These are phyloP conservation scores for Sphagnum tenellum DNA, from an alignment of 225 moss, liverwort and hornwort genomes.

Conservation along the genomic window DNA sequence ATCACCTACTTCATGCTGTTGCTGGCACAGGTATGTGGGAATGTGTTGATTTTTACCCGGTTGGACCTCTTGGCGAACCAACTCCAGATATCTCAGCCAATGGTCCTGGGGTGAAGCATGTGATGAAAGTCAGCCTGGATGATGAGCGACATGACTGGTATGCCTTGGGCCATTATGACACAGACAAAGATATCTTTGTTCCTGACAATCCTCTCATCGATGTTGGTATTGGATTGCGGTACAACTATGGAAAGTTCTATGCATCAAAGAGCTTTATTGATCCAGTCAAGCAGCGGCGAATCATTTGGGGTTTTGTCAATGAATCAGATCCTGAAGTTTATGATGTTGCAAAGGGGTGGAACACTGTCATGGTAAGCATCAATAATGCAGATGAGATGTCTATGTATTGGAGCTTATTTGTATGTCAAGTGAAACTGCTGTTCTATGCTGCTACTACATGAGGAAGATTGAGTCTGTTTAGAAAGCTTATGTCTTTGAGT, in stretches of 20 bases:
- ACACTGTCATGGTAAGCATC: too few relatives aligned
- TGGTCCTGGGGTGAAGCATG: conserved; percentile 33
- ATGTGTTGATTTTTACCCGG: conserved; percentile 66
- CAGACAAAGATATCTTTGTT: conserved; percentile 23
- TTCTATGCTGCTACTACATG: too few relatives aligned
- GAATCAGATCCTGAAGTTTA: conserved; percentile 59
- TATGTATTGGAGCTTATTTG: too few relatives aligned
- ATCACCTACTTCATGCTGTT: conserved; percentile 34
- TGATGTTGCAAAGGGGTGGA: conserved; percentile 61
- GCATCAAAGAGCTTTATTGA: conserved; percentile 75
- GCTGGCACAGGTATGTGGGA: conserved; percentile 73
- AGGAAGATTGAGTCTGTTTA: too few relatives aligned
- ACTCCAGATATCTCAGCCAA: conserved; percentile 11
- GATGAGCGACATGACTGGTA: conserved; percentile 52
- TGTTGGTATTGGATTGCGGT: conserved; percentile 47
- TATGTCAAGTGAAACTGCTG: too few relatives aligned
- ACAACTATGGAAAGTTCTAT: conserved; percentile 77
- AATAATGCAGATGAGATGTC: too few relatives aligned
- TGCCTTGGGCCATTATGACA: conserved; percentile 42
- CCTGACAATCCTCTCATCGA: conserved; percentile 20
- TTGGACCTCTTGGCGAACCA: conserved; percentile 13
- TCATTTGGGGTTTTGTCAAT: conserved; percentile 67
- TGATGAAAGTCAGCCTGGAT: conserved; percentile 52
- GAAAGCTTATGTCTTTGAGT: too few relatives aligned
- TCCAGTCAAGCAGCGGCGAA: conserved; percentile 27